Evolutionary conservation across 768 basidiomycete species (phyloP).

Genomic region (Suillus tomentosus): DNA sequence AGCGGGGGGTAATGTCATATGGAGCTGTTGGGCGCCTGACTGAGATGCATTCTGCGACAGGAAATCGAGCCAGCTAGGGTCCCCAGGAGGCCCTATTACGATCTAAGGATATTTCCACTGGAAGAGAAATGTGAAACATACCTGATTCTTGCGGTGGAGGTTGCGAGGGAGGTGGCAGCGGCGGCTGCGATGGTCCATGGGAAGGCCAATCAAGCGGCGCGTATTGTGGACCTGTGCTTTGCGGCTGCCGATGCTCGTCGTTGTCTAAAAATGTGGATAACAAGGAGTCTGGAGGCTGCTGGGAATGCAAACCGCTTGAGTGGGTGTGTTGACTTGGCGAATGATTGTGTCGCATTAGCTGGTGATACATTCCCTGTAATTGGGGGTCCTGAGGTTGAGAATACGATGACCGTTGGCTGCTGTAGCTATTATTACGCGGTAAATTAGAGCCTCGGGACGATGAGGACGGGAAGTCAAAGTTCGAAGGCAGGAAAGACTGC

Average conservation of each 20-base stretch:
- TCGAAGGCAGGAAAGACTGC: constrained; percentile 24
- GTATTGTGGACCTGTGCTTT: constrained; percentile 27
- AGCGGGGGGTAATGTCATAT: constrained; percentile 31
- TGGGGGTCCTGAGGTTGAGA: constrained; percentile 31
- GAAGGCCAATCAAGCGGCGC: constrained; percentile 36
- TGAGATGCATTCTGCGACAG: constrained; percentile 31
- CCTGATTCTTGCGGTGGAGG: constrained; percentile 30
- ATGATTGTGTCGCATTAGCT: constrained; percentile 27
- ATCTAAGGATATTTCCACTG: constrained; percentile 4
- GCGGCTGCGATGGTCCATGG: constrained; percentile 27
- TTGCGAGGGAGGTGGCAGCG: constrained; percentile 14
- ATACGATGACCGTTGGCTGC: constrained; percentile 29
- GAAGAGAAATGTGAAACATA: constrained; percentile 5
- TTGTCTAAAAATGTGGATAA: constrained; percentile 34
- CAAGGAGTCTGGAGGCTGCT: constrained; percentile 26
- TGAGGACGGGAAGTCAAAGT: constrained; percentile 34
- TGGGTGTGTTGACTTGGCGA: constrained; percentile 21
- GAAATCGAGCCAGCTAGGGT: constrained; percentile 37
- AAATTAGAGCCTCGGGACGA: constrained; percentile 23
- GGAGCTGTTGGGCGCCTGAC: constrained; percentile 26
- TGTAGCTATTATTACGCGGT: constrained; percentile 29
- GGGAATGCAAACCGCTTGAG: constrained; percentile 22
- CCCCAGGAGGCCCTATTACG: constrained; percentile 27
- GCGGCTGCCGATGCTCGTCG: constrained; percentile 28
- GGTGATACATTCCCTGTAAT: constrained; percentile 34